Conservation (phyloP, 202 grass and related monocot species). For the Cymbopogon flexuosus region DNA sequence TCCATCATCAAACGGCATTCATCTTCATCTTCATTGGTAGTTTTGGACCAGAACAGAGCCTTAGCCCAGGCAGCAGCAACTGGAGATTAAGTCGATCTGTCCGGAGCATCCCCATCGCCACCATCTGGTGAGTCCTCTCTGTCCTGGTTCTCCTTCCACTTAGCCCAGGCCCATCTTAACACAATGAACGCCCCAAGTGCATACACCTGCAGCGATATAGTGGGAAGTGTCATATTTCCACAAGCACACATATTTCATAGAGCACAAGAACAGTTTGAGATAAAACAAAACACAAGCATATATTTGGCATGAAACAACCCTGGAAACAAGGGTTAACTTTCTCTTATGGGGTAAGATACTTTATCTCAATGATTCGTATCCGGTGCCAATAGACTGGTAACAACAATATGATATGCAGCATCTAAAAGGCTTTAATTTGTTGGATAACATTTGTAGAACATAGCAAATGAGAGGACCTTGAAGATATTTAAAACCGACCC, state of each 20-base stretch:
- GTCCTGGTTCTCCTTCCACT: constrained; percentile 64
- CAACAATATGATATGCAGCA: not conserved
- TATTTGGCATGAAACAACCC: not conserved
- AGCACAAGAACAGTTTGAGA: not conserved
- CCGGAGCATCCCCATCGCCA: constrained; percentile 6
- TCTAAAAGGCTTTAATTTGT: not conserved
- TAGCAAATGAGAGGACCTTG: not conserved
- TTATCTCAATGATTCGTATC: not conserved
- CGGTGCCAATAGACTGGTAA: not conserved
- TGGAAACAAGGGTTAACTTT: not conserved
- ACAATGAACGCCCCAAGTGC: constrained; percentile 69
- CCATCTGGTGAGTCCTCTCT: constrained; percentile 37
- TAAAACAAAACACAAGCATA: not conserved
- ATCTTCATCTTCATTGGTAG: constrained; percentile 22
- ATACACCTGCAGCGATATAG: constrained; percentile 49
- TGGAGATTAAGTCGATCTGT: constrained; percentile 1
- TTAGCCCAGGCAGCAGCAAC: not conserved
- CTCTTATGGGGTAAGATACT: not conserved
- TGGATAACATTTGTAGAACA: not conserved
- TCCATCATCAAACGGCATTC: constrained; percentile 4
- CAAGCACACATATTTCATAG: not conserved
- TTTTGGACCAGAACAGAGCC: not conserved
- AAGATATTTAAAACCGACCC: not conserved
- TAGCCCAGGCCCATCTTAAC: constrained; percentile 64
- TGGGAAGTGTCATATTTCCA: not conserved